Evolutionary conservation across 2,329 filamentous ascomycete genomes (phyloP).

Genomic region (Ophiosphaerella narmari): DNA sequence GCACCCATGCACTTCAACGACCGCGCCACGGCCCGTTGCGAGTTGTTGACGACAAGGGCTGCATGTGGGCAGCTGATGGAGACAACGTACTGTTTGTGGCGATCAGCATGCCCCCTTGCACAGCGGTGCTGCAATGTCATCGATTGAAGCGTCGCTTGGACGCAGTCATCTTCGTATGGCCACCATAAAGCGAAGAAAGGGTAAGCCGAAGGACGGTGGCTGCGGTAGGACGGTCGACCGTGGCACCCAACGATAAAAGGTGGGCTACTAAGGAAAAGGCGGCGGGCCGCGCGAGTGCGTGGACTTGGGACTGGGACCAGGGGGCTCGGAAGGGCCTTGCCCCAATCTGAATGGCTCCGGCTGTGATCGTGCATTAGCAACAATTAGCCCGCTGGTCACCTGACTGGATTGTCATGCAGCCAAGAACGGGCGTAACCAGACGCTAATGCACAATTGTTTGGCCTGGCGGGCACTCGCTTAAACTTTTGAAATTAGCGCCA

Average conservation of each 20-base stretch:
- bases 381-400: constrained; percentile 8
- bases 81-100: constrained; percentile 9
- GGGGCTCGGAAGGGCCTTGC: constrained; percentile 22
- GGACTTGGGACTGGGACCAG: constrained; percentile 24
- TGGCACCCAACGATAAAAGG: constrained; percentile 13
- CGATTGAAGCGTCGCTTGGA: constrained; percentile 11
- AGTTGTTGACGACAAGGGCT: constrained; percentile 34
- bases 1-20: constrained; percentile 35
- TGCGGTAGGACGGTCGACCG: constrained; percentile 10
- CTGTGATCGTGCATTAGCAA: constrained; percentile 14
- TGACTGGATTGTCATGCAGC: constrained; percentile 28
- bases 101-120: constrained; percentile 12
- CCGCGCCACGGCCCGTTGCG: constrained; percentile 43
- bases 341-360: constrained; percentile 9
- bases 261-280: constrained; percentile 23
- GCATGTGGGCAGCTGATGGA: constrained; percentile 27
- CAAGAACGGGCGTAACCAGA: constrained; percentile 17
- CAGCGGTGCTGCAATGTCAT: constrained; percentile 24
- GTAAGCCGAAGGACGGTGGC: constrained; percentile 1
- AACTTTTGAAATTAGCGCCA: constrained; percentile 23
- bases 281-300: constrained; percentile 22
- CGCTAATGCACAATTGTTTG: constrained; percentile 22
- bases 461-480: constrained; percentile 20
- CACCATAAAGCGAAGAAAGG: background rate
- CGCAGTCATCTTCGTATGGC: constrained; percentile 18